Conservation (phyloP, 768 basidiomycete genomes). For the Pulveroboletus sp. region DNA sequence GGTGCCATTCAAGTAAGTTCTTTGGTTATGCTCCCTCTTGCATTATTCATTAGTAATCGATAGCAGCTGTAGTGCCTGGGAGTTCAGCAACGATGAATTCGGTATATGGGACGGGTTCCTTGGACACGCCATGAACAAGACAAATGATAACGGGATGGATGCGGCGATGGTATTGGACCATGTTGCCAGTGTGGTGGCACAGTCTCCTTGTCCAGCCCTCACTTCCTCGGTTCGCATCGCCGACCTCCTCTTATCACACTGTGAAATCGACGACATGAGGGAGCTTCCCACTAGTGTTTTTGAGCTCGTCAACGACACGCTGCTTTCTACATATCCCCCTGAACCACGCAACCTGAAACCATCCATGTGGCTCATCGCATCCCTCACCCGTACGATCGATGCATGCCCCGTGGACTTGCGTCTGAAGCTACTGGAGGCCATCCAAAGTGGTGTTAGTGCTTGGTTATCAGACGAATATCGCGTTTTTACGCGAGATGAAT, state of each 20-base stretch:
- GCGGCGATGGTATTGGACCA: conserved; percentile 48
- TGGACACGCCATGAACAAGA: conserved; percentile 46
- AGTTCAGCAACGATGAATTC: conserved; percentile 49
- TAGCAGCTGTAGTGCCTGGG: conserved; percentile 46
- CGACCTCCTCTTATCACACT: conserved; percentile 54
- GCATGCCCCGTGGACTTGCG: conserved; percentile 47
- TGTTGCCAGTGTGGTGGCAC: conserved; percentile 45
- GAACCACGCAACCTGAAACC: conserved; percentile 47
- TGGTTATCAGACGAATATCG: conserved; percentile 63
- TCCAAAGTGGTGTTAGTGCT: conserved; percentile 50
- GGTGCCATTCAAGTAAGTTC: conserved; percentile 58
- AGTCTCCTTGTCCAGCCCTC: conserved; percentile 36
- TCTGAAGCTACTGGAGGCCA: conserved; percentile 39
- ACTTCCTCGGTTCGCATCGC: conserved; percentile 49
- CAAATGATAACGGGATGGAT: conserved; percentile 58
- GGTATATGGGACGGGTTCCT: conserved; percentile 58
- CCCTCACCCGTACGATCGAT: conserved; percentile 52
- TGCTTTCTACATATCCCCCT: conserved; percentile 64
- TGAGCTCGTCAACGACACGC: conserved; percentile 55
- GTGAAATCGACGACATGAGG: conserved; percentile 47
- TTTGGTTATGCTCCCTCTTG: neutral
- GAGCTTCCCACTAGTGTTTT: conserved; percentile 52
- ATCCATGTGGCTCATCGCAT: conserved; percentile 58
- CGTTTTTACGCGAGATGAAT: conserved; percentile 49
- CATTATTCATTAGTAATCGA: conserved; percentile 5